phyloP scores from a whole-genome alignment of 2,329 filamentous ascomycete species.

The Fusarium fujikuroi region DNA sequence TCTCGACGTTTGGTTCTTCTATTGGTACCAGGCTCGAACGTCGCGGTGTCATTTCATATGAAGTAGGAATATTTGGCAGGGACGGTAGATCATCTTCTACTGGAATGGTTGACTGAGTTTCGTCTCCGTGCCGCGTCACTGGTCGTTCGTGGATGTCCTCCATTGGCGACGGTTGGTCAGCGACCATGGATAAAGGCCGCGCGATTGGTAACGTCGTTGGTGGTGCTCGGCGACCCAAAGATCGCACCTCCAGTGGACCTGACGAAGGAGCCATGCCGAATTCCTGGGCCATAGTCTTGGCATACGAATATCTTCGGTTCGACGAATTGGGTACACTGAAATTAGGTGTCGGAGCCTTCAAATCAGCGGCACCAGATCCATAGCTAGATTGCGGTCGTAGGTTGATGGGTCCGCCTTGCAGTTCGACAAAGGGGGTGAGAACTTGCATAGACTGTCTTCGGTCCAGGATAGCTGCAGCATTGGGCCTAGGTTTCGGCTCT shows the following conservation, averaged over 20 bases:
- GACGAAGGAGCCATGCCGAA: conserved; percentile 27
- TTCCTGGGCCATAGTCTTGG: conserved; percentile 44
- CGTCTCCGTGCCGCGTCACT: conserved; percentile 45
- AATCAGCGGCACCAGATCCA: conserved; percentile 22
- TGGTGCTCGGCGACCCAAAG: conserved; percentile 43
- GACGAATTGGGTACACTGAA: conserved; percentile 64
- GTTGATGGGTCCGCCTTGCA: conserved; percentile 45
- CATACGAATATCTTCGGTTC: conserved; percentile 58
- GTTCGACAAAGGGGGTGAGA: conserved; percentile 56
- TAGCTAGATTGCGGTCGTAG: conserved; percentile 39
- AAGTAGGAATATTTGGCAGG: conserved; percentile 18
- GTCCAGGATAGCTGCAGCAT: conserved; percentile 62
- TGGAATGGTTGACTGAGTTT: conserved; percentile 20
- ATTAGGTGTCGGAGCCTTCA: conserved; percentile 54
- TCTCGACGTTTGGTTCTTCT: conserved; percentile 29
- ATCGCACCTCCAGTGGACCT: conserved; percentile 30
- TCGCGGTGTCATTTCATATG: conserved; percentile 34
- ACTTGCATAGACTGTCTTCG: conserved; percentile 64
- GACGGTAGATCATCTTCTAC: conserved; percentile 30
- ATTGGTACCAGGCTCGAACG: conserved; percentile 39
- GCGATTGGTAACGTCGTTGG: conserved; percentile 61
- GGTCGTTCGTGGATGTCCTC: conserved; percentile 46
- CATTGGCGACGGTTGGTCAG: conserved; percentile 61
- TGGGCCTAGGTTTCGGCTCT: conserved; percentile 60
- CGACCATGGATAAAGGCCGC: conserved; percentile 64